Evolutionary conservation across 1,284 basidiomycete species (phyloP).

Genomic region (Ganoderma sinense): DNA sequence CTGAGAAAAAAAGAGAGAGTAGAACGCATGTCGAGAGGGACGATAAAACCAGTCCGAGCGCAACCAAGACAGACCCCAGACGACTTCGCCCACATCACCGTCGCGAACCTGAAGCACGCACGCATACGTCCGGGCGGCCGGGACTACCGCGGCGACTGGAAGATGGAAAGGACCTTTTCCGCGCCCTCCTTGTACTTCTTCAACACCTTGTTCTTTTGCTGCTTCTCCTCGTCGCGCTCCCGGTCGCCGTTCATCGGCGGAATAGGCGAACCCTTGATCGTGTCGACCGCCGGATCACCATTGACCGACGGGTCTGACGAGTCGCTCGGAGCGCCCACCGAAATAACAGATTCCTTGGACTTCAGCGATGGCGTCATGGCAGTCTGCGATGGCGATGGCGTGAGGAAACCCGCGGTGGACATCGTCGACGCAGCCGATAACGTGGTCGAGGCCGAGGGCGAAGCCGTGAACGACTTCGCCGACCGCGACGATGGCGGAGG

Average conservation of each 20-base stretch:
- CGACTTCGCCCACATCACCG: not conserved
- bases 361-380: slow-evolving; percentile 71
- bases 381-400: slow-evolving; percentile 63
- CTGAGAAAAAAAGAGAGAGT: slow-evolving; percentile 12
- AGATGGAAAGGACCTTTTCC: slow-evolving; percentile 81
- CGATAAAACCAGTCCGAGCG: not conserved
- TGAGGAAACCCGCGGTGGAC: slow-evolving; percentile 59
- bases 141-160: slow-evolving; percentile 60
- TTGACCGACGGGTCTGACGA: slow-evolving; percentile 76
- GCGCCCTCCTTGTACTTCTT: slow-evolving; percentile 86
- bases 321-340: slow-evolving; percentile 69
- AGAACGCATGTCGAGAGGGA: slow-evolving; percentile 29
- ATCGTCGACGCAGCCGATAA: slow-evolving; percentile 51
- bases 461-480: slow-evolving; percentile 53
- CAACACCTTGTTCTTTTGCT: slow-evolving; percentile 71
- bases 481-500: slow-evolving; percentile 65
- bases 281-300: slow-evolving; percentile 47
- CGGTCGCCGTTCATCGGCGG: slow-evolving; percentile 41
- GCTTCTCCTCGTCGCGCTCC: slow-evolving; percentile 48
- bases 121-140: not conserved
- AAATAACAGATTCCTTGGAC: slow-evolving; percentile 78
- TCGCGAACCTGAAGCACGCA: not conserved
- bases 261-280: slow-evolving; percentile 33
- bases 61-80: not conserved
- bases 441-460: slow-evolving; percentile 55